phyloP scores from a whole-genome alignment of 805 yeast species.

The Pichia occidentalis region DNA sequence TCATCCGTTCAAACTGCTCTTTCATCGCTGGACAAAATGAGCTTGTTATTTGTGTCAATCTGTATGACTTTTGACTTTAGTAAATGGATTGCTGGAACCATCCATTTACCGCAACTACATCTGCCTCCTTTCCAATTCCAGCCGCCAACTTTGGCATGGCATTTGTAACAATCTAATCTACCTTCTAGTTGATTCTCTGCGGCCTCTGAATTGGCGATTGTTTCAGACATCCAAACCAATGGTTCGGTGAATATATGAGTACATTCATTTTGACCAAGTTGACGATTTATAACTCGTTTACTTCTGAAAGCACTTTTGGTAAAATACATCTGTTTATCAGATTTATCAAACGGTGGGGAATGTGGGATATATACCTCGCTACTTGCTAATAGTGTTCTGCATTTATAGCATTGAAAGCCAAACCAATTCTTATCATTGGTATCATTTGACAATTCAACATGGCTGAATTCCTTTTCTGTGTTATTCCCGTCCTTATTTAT shows the following conservation, averaged over 20 bases:
- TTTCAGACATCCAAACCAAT: conserved; percentile 76
- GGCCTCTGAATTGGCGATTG: conserved; percentile 7
- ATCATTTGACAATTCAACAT: no score
- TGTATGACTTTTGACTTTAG: conserved; percentile 78
- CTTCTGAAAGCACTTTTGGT: conserved; percentile 57
- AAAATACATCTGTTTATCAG: conserved; percentile 60
- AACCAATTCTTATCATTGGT: conserved; percentile 16
- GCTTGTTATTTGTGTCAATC: conserved; percentile 25
- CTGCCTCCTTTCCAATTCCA: conserved; percentile 92
- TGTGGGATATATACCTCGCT: conserved; percentile 59
- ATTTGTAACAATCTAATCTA: conserved; percentile 76
- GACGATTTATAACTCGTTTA: conserved; percentile 50
- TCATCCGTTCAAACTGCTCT: conserved; percentile 13
- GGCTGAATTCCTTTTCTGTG: conserved; percentile 1
- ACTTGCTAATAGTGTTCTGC: conserved; percentile 65
- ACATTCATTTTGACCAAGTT: conserved; percentile 55
- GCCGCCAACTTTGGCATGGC: conserved; percentile 80
- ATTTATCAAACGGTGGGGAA: conserved; percentile 50
- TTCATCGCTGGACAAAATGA: conserved; percentile 14
- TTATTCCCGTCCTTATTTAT: conserved; percentile 23
- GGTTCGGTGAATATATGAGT: conserved; percentile 89
- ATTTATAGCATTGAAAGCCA: conserved; percentile 67
- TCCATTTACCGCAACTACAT: conserved; percentile 95
- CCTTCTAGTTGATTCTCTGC: conserved; percentile 74
- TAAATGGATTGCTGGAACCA: conserved; percentile 83